Conservation (phyloP, 768 basidiomycete genomes). For the Stropharia rugosoannulata region DNA sequence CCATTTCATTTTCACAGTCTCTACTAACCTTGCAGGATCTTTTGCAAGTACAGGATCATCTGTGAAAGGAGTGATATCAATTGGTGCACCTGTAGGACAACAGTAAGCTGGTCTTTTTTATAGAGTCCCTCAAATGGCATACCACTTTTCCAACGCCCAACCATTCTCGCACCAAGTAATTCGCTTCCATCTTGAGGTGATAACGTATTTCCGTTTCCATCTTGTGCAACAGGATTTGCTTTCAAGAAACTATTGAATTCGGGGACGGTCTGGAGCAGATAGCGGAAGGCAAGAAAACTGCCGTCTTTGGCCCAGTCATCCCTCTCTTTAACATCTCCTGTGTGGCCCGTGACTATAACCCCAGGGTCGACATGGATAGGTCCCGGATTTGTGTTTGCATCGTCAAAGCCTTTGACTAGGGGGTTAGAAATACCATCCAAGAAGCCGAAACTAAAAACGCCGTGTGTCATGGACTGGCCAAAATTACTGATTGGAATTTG, state of each 20-base stretch:
- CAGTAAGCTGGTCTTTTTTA: background rate
- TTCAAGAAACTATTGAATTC: conserved; percentile 49
- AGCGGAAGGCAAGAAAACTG: conserved; percentile 51
- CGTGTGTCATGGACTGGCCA: background rate
- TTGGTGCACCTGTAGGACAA: conserved; percentile 36
- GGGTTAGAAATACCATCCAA: conserved; percentile 55
- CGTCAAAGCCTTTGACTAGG: conserved; percentile 38
- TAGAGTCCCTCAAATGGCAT: conserved; percentile 10
- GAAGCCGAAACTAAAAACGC: conserved; percentile 42
- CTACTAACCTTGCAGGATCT: conserved; percentile 32
- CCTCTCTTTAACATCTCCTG: conserved; percentile 32
- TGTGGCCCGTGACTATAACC: conserved; percentile 41
- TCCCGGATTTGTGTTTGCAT: conserved; percentile 29
- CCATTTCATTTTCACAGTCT: background rate
- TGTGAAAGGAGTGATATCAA: conserved; percentile 41
- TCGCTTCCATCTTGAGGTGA: conserved; percentile 40
- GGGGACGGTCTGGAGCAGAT: conserved; percentile 50
- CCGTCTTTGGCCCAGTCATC: conserved; percentile 48
- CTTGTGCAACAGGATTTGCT: conserved; percentile 35
- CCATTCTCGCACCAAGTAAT: conserved; percentile 50
- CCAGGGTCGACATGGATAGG: conserved; percentile 40
- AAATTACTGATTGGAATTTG: no score
- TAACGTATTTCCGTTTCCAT: conserved; percentile 27
- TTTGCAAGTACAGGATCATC: conserved; percentile 37
- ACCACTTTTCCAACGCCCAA: conserved; percentile 60